A percentile compares a stretch with the other conserved stretches of the same genome.
Evolutionary conservation across 2,329 filamentous ascomycete species (phyloP).

Genomic region (Coniochaeta prunicola): DNA sequence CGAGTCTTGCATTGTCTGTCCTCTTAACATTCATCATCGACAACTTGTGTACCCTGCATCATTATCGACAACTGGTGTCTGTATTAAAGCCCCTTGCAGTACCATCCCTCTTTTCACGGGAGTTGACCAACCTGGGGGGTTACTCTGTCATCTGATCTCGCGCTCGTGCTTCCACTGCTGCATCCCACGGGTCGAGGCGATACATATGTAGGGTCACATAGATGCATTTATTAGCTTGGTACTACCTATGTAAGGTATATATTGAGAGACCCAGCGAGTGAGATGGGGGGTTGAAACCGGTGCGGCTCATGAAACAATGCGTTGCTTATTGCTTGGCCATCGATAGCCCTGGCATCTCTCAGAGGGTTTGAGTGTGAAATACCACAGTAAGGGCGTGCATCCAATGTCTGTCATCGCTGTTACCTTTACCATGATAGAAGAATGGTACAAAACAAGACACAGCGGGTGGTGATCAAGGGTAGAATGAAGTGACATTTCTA

Average conservation of each 20-base stretch:
- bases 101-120: no score
- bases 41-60: no score
- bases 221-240: neutral
- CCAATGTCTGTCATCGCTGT: no score
- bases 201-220: neutral
- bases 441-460: no score
- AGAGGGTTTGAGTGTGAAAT: no score
- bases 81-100: no score
- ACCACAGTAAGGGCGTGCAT: no score
- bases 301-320: slow-evolving; percentile 3
- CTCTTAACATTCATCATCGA: no score
- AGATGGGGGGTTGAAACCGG: neutral
- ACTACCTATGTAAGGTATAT: neutral
- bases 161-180: neutral
- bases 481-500: neutral
- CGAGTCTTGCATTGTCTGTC: neutral
- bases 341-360: neutral
- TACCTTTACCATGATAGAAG: no score
- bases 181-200: neutral
- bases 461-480: no score
- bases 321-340: neutral
- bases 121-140: no score
- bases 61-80: no score
- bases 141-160: neutral
- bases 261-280: neutral